Evolutionary conservation across 2,329 filamentous ascomycete species (phyloP), one percentile per base, ranked within the genome.

Genomic region (Pestalotiopsis sp.): DNA sequence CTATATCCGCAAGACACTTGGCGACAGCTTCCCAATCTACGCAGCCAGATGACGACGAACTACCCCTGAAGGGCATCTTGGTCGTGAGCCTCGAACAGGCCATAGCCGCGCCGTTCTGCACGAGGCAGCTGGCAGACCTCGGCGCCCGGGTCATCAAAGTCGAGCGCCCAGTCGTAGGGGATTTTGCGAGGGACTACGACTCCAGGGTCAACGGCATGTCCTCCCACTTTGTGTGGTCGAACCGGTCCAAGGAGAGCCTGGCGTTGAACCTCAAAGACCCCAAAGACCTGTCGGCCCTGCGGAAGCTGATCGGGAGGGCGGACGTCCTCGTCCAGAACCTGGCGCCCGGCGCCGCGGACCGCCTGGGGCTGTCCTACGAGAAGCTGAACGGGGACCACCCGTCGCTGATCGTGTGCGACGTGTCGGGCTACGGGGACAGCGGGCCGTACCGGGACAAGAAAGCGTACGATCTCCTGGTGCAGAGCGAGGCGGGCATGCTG

Each of bases 221-320:
- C 0, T 87, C 86, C 0, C 85, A 88, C 71, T 88, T 88, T 68
- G 80, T 87, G n/a, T 87, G 86, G 85, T 79, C 82, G 0, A 88
- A 87, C 69, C 81, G 86, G 25, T 85, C 85, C 6, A 88, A 87
- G 66, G 84, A 88, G 72, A 86, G 83, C 62, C 74, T 87, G 9
- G 84, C 84, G 0, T 78, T 87, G 0, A 82, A 87, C 57, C 71
- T 87, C 17, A 87, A 88, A 69, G 72, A 80, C 12, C 70, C 79
- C 0, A 73, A 76, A 5, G 82, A 87, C 59, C 79, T 86, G 60
- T 70, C 74, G 0, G 74, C 84, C 1, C 73, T 87, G n/a, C 81
- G 79, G 74, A 79, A 77, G 13, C 76, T 87, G 1, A 73, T 87
- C 0, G 71, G 73, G 7, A 80, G 79, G 25, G 81, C 85, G 2